These are phyloP conservation scores for Coemansia sp. DNA, from an alignment of 192 early-diverging fungal genomes.

Conservation along the genomic window DNA sequence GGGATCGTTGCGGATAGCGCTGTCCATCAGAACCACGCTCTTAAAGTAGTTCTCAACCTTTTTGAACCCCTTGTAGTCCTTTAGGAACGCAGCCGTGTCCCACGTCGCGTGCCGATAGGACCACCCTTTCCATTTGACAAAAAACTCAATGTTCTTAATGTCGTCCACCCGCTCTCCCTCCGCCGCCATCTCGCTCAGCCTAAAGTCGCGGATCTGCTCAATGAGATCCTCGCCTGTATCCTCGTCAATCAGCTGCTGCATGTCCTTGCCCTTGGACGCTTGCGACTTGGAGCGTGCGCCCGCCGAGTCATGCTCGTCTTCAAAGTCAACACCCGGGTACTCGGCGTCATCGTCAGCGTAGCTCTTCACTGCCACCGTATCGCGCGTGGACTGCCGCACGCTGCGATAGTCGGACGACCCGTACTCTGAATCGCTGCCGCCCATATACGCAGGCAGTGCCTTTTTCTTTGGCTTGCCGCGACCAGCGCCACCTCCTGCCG, in stretches of 20 bases:
- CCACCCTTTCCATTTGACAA: slow-evolving; percentile 93
- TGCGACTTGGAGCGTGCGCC: slow-evolving; percentile 13
- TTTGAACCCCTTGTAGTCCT: slow-evolving; percentile 76
- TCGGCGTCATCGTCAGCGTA: slow-evolving; percentile 52
- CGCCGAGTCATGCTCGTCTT: slow-evolving; percentile 30
- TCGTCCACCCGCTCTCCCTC: slow-evolving; percentile 27
- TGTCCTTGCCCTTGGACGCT: slow-evolving; percentile 20
- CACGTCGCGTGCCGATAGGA: slow-evolving; percentile 92
- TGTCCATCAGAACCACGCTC: slow-evolving; percentile 61
- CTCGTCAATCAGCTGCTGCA: slow-evolving; percentile 43
- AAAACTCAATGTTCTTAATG: slow-evolving; percentile 67
- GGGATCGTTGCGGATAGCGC: slow-evolving; percentile 59
- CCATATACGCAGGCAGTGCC: slow-evolving; percentile 31
- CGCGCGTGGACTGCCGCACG: slow-evolving; percentile 45
- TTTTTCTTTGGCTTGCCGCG: slow-evolving; percentile 39
- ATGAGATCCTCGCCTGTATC: slow-evolving; percentile 41
- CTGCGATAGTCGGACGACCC: slow-evolving; percentile 47
- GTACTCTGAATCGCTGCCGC: slow-evolving; percentile 50
- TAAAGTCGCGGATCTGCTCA: slow-evolving; percentile 54
- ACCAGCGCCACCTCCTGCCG: not conserved
- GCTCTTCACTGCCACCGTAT: slow-evolving; percentile 32
- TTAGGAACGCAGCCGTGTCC: slow-evolving; percentile 69
- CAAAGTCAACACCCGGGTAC: slow-evolving; percentile 44
- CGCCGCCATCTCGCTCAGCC: slow-evolving; percentile 20
- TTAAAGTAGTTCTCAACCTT: slow-evolving; percentile 87